phyloP scores from a whole-genome alignment of 176 grass and related monocot genomes.

The Puccinellia tenuiflora region DNA sequence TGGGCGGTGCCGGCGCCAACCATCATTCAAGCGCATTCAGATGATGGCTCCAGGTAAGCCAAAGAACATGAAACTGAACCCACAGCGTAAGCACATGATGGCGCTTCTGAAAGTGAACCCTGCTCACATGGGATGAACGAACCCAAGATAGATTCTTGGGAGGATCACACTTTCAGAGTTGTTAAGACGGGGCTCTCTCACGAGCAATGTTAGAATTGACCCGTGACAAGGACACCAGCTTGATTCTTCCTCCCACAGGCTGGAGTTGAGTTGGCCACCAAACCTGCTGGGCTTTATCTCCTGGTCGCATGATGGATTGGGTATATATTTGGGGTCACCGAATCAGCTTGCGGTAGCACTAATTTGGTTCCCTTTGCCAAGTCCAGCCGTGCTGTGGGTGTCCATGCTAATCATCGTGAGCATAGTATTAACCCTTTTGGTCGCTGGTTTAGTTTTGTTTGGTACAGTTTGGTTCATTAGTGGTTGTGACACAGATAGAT shows the following conservation, averaged over 20 bases:
- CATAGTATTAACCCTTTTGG: neutral
- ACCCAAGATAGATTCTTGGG: neutral
- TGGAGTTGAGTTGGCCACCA: conserved; percentile 5
- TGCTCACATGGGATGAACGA: neutral
- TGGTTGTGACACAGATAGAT: neutral
- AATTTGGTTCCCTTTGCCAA: neutral
- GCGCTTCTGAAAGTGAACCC: neutral
- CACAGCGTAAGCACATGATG: neutral
- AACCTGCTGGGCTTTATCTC: neutral
- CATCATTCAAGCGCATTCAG: neutral
- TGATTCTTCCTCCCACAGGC: neutral
- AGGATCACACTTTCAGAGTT: neutral
- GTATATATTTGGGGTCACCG: conserved; percentile 7
- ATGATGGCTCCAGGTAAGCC: neutral
- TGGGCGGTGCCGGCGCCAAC: neutral
- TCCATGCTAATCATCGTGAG: neutral
- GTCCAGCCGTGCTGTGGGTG: neutral
- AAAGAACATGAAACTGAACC: neutral
- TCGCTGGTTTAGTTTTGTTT: neutral
- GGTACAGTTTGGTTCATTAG: neutral
- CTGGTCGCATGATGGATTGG: neutral
- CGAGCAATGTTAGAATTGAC: neutral
- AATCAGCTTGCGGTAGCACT: neutral
- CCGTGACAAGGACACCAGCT: neutral
- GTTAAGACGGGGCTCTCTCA: neutral